Percentiles rank a stretch among this genome's conserved stretches.
Evolutionary conservation across 352 stramenopile genomes (phyloP).

Genomic region (Globisporangium echinulatum): DNA sequence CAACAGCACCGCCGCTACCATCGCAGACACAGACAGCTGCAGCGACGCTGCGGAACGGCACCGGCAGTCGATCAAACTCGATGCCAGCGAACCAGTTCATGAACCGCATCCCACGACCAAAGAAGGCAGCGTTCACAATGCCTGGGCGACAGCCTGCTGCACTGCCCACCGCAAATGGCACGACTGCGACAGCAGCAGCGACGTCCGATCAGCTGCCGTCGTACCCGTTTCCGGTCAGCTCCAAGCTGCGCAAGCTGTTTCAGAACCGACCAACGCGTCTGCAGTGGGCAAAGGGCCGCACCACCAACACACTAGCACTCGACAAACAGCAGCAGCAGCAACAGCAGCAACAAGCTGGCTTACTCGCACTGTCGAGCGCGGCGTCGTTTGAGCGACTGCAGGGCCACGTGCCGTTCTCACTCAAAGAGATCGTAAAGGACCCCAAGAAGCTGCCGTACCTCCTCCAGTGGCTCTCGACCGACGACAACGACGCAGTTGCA

Average conservation of each 20-base stretch:
- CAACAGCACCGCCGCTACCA: neutral
- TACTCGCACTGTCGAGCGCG: neutral
- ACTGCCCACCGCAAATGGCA: neutral
- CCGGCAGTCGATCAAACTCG: slow-evolving; percentile 21
- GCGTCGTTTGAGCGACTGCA: slow-evolving; percentile 70
- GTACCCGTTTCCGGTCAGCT: slow-evolving; percentile 64
- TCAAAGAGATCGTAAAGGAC: slow-evolving; percentile 84
- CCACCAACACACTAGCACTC: slow-evolving; percentile 1
- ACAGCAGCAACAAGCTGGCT: slow-evolving; percentile 12
- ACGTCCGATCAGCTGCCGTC: slow-evolving; percentile 17
- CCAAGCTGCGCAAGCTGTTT: slow-evolving; percentile 71
- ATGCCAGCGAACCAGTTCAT: slow-evolving; percentile 23
- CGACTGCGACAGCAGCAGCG: neutral
- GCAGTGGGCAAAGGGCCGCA: slow-evolving; percentile 38
- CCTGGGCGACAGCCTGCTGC: slow-evolving; percentile 1
- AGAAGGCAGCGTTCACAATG: slow-evolving; percentile 23
- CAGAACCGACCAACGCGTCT: slow-evolving; percentile 38
- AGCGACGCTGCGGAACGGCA: neutral
- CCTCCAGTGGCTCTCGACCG: slow-evolving; percentile 63
- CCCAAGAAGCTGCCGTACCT: slow-evolving; percentile 82
- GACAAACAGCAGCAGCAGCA: slow-evolving; percentile 25
- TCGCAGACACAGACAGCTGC: neutral
- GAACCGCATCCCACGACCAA: slow-evolving; percentile 14
- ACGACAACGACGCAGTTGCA: slow-evolving; percentile 35
- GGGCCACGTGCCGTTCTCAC: slow-evolving; percentile 72